These are phyloP conservation scores for Scytalidium lignicola DNA, from an alignment of 2,329 filamentous ascomycete genomes.

Conservation along the genomic window DNA sequence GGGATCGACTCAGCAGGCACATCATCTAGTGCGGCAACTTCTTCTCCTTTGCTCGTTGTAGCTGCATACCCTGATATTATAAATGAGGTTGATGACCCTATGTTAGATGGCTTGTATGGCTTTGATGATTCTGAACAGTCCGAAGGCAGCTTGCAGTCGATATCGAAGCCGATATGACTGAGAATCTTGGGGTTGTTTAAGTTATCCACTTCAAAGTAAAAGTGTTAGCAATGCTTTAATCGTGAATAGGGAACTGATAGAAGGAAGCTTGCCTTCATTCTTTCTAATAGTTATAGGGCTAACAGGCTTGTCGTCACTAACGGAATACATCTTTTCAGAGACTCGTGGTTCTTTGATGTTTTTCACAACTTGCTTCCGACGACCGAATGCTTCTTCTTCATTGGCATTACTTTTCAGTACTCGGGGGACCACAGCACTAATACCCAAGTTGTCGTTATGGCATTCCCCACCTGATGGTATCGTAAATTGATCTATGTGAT, in stretches of 20 bases:
- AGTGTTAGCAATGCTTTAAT: neutral
- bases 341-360: neutral
- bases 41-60: neutral
- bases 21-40: conserved; percentile 1
- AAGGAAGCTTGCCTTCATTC: conserved; percentile 15
- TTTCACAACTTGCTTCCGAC: neutral
- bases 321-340: neutral
- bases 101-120: neutral
- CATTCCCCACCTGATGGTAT: neutral
- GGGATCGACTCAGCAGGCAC: conserved; percentile 4
- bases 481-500: neutral
- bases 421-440: neutral
- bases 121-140: conserved; percentile 12
- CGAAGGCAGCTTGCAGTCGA: conserved; percentile 12
- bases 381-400: neutral
- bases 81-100: neutral
- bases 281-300: conserved; percentile 13
- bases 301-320: neutral
- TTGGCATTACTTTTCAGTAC: neutral
- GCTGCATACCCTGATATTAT: neutral
- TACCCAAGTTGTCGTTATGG: neutral
- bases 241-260: neutral
- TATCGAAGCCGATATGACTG: conserved; percentile 12
- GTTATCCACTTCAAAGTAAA: conserved; percentile 11
- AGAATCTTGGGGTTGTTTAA: conserved; percentile 11